These are phyloP conservation scores for Penicillium sp. DNA, from an alignment of 2,329 filamentous ascomycete genomes.

Conservation along the genomic window DNA sequence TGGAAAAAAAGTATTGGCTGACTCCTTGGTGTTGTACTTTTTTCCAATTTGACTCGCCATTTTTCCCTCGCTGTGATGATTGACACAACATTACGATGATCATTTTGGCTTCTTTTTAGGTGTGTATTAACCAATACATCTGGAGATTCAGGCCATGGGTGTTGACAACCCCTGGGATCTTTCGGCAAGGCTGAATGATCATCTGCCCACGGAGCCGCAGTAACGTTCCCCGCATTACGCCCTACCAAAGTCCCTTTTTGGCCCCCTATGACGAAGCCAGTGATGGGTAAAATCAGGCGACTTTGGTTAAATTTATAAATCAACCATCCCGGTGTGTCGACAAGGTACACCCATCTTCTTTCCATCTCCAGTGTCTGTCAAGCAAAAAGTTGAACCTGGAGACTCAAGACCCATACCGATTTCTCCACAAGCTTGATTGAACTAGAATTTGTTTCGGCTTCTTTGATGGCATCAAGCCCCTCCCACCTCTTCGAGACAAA, in stretches of 20 bases:
- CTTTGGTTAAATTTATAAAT: not conserved
- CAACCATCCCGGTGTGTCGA: not conserved
- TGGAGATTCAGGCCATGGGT: not conserved
- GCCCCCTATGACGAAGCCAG: constrained; percentile 2
- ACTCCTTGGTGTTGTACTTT: too few relatives aligned
- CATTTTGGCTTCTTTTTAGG: too few relatives aligned
- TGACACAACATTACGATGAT: too few relatives aligned
- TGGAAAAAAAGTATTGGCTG: too few relatives aligned
- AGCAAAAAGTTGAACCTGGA: not conserved
- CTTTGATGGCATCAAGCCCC: not conserved
- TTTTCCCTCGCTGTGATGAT: not conserved
- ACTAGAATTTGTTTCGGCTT: constrained; percentile 3
- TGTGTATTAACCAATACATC: too few relatives aligned
- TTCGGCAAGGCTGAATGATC: not conserved
- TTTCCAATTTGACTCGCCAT: not conserved
- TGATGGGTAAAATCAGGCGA: not conserved
- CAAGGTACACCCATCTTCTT: not conserved
- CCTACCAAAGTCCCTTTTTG: not conserved
- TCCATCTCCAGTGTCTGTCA: not conserved
- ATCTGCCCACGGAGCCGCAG: not conserved
- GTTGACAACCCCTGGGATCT: not conserved
- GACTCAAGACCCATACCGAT: not conserved
- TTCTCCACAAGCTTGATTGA: not conserved
- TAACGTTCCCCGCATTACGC: not conserved
- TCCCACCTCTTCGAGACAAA: not conserved